Base-by-base conservation (phyloP, 768 basidiomycete genomes). In the Terana coerulea region DNA sequence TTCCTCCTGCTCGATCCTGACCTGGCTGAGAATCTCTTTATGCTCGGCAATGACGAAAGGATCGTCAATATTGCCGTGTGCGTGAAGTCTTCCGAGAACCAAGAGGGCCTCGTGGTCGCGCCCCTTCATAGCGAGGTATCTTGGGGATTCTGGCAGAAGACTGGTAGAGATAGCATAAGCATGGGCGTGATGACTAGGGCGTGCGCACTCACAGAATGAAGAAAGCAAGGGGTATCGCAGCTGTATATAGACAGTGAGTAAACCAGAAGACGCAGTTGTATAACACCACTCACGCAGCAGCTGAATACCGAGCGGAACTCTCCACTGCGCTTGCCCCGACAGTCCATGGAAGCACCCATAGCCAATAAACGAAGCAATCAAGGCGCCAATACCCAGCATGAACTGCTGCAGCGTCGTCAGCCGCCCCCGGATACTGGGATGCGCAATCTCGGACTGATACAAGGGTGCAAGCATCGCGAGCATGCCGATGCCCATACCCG, bases 401-500 rank as follows among this genome's bases (percentile, higher is more conserved):
- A 78, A 75, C 55, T 78, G 78, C 61, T 79, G 78, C 28, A 80
- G 64, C 3, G 78, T 79, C 2, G 76, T 79, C 33, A 79, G 65
- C 15, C 77, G 69, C 9, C 79, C 79, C n/a, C 78, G 70, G 36
- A 79, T 79, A 64, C 74, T 75, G 0, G 79, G 78, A 52, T 79
- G 77, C 1, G 79, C 76, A 45, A 83, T 81, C 64, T 81, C 79
- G 15, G 79, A 75, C 67, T 82, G 79, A 61, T 83, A 81, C 9
- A 83, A 60, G 24, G 76, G 73, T 5, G 75, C 74, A 15, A 77
- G 64, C 61, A 77, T 75, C 7, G 76, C 72, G 55, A 78, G 73
- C 51, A 78, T 75, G 1, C 76, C 76, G 46, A 66, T 64, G 21
- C 61, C 63, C 57, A 62, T 56, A 61, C 76, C 76, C 12, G 77